phyloP scores from a whole-genome alignment of 23 red algal species.

The Gracilaria domingensis region DNA sequence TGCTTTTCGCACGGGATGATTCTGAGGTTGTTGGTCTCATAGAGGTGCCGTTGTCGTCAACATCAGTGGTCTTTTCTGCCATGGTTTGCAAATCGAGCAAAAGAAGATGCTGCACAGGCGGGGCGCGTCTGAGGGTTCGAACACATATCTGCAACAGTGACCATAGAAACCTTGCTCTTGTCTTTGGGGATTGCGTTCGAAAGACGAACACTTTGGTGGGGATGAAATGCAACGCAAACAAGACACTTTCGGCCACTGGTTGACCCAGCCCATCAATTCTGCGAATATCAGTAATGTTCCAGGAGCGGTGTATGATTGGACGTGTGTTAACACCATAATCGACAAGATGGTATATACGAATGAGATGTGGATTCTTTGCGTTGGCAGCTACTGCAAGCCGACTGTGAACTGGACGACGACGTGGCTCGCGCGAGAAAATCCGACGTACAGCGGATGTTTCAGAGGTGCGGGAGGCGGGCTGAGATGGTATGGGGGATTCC shows the following conservation, averaged over 20 bases:
- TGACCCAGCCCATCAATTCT: constrained; percentile 68
- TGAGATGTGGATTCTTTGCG: constrained; percentile 39
- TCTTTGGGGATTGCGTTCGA: constrained; percentile 16
- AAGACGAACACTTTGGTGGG: constrained; percentile 27
- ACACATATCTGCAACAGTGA: constrained; percentile 56
- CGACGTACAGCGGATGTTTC: constrained; percentile 54
- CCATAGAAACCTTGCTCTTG: constrained; percentile 64
- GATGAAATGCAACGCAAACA: constrained; percentile 54
- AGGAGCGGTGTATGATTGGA: constrained; percentile 43
- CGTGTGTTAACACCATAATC: constrained; percentile 45
- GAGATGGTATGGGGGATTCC: constrained; percentile 27
- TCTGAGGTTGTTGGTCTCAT: constrained; percentile 1
- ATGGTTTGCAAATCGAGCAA: constrained; percentile 72
- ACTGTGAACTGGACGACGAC: constrained; percentile 45
- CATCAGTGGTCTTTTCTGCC: constrained; percentile 12
- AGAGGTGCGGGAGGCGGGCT: constrained; percentile 26
- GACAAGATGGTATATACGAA: constrained; percentile 66
- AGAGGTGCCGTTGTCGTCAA: neutral
- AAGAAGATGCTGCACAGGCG: constrained; percentile 44
- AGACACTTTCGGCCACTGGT: constrained; percentile 12
- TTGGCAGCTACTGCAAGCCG: constrained; percentile 46
- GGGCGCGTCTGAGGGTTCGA: constrained; percentile 48
- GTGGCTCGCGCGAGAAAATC: constrained; percentile 63
- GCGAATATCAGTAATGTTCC: constrained; percentile 62
- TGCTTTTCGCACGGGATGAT: constrained; percentile 15